Percentiles rank a stretch among this genome's conserved stretches.
Evolutionary conservation across 2,329 filamentous ascomycete species (phyloP).

Genomic region (Ophidiomyces ophidiicola): DNA sequence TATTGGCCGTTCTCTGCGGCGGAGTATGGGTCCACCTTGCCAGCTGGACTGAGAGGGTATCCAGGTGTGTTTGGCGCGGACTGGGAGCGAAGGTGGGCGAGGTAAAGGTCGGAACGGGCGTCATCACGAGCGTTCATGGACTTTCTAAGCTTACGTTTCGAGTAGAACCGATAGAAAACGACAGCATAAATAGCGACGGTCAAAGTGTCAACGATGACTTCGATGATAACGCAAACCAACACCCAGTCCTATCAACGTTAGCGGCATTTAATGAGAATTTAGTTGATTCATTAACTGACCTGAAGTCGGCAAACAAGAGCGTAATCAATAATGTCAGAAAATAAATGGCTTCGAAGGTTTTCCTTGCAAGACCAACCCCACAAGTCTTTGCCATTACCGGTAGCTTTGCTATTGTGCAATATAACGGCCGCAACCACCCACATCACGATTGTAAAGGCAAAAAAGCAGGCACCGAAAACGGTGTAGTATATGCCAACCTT

Average conservation of each 20-base stretch:
- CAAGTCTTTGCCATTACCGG: slow-evolving; percentile 68
- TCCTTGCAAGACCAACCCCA: slow-evolving; percentile 98
- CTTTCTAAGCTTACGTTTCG: slow-evolving; percentile 87
- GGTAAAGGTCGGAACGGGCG: slow-evolving; percentile 87
- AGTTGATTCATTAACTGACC: slow-evolving; percentile 36
- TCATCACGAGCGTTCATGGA: slow-evolving; percentile 93
- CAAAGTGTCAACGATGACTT: slow-evolving; percentile 83
- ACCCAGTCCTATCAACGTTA: slow-evolving; percentile 66
- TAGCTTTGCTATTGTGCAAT: slow-evolving; percentile 65
- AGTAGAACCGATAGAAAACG: slow-evolving; percentile 95
- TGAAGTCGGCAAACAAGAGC: slow-evolving; percentile 80
- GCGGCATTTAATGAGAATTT: too few relatives aligned
- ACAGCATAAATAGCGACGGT: slow-evolving; percentile 86
- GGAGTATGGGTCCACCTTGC: slow-evolving; percentile 34
- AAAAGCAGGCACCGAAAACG: slow-evolving; percentile 83
- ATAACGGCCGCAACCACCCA: slow-evolving; percentile 80
- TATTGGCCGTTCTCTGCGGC: slow-evolving; percentile 36
- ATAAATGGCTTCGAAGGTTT: slow-evolving; percentile 68
- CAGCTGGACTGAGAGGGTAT: slow-evolving; percentile 54
- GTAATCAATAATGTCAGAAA: slow-evolving; percentile 72
- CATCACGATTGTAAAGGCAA: slow-evolving; percentile 83
- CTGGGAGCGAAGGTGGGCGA: slow-evolving; percentile 70
- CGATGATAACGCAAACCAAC: slow-evolving; percentile 92
- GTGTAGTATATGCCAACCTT: slow-evolving; percentile 94
- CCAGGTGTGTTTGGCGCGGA: slow-evolving; percentile 92